These are phyloP conservation scores for Pichia phayaonensis DNA, from an alignment of 805 yeast species.

Conservation along the genomic window DNA sequence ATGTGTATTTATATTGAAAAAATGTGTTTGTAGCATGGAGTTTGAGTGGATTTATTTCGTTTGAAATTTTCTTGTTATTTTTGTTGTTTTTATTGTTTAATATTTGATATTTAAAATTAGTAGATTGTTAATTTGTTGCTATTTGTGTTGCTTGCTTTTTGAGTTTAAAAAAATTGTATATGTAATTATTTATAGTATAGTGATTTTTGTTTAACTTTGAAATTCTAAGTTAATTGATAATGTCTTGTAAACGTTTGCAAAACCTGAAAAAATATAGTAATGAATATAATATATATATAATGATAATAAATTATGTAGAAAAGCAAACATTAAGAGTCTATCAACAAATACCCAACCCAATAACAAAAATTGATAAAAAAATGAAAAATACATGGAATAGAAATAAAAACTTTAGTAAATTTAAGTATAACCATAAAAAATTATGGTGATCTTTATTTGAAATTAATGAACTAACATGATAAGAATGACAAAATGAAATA, in stretches of 20 bases:
- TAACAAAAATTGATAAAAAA: neutral
- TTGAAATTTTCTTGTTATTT: neutral
- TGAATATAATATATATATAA: neutral
- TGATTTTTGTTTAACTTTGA: neutral
- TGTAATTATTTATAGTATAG: neutral
- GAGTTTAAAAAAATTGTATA: neutral
- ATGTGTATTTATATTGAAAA: neutral
- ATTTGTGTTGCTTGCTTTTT: neutral
- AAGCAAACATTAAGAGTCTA: constrained; percentile 1
- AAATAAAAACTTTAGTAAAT: neutral
- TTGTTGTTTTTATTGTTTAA: neutral
- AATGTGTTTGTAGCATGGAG: neutral
- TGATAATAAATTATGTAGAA: neutral
- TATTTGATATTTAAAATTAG: neutral
- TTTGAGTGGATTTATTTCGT: neutral
- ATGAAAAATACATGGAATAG: constrained; percentile 2
- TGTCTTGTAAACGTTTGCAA: neutral
- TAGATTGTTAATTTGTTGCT: neutral
- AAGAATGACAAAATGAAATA: neutral
- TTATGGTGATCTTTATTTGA: too few species aligned
- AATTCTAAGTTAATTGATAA: neutral
- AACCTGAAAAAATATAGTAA: neutral
- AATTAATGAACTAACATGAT: neutral
- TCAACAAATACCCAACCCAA: constrained; percentile 4
- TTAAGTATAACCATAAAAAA: constrained; percentile 6